Conservation (phyloP, 192 early-diverging fungal species). For the Coemansia brasiliensis region DNA sequence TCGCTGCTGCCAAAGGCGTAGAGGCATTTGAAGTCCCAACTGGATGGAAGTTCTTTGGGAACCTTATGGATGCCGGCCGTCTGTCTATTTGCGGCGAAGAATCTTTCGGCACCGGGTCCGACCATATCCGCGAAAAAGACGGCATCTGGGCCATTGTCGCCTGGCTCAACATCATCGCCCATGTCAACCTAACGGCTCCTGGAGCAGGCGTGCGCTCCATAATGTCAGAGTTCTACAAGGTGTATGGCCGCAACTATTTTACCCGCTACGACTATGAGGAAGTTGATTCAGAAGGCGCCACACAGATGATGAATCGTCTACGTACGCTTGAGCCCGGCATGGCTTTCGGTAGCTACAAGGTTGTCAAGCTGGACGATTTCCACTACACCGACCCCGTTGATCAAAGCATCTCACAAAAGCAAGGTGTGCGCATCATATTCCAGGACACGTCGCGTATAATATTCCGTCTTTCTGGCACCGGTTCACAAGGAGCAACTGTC, state of each 20-base stretch:
- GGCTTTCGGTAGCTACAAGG: conserved; percentile 58
- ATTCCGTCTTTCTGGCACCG: conserved; percentile 91
- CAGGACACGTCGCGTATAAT: conserved; percentile 89
- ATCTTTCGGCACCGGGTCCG: conserved; percentile 96
- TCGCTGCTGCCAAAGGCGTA: conserved; percentile 79
- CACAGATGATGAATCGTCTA: conserved; percentile 76
- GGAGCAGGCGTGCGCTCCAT: conserved; percentile 72
- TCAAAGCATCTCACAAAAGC: conserved; percentile 75
- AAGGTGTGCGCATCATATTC: conserved; percentile 91
- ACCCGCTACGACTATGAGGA: conserved; percentile 96
- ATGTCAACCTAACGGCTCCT: conserved; percentile 61
- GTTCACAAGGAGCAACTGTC: conserved; percentile 92
- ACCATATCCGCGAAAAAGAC: conserved; percentile 99
- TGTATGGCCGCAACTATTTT: conserved; percentile 97
- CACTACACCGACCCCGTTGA: conserved; percentile 94
- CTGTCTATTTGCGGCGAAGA: conserved; percentile 97
- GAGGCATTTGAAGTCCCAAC: conserved; percentile 90
- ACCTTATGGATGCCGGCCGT: conserved; percentile 94
- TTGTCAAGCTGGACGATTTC: conserved; percentile 83
- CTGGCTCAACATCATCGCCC: conserved; percentile 93
- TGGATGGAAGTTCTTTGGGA: conserved; percentile 97
- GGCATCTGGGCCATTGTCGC: conserved; percentile 97
- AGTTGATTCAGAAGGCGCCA: conserved; percentile 77
- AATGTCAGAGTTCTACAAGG: conserved; percentile 73
- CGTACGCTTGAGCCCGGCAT: conserved; percentile 58